Evolutionary conservation across 352 stramenopile species (phyloP).

Genomic region (Phytophthora tubulina): DNA sequence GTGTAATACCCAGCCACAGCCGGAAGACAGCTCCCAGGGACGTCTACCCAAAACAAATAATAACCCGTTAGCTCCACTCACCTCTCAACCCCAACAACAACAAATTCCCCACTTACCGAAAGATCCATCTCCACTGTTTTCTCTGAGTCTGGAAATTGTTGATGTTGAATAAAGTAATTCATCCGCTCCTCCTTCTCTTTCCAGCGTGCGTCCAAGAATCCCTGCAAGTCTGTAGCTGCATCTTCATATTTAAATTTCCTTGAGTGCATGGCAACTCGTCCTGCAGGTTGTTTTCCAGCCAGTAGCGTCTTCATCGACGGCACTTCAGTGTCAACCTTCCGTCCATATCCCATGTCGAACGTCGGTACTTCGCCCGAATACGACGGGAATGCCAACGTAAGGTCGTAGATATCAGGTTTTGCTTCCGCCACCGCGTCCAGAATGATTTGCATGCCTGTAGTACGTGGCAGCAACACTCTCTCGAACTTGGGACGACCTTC

Average conservation of each 20-base stretch:
- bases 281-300: constrained; percentile 57
- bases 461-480: constrained; percentile 92
- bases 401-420: constrained; percentile 94
- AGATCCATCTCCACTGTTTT: constrained; percentile 47
- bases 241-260: constrained; percentile 76
- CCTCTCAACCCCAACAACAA: not conserved
- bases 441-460: constrained; percentile 93
- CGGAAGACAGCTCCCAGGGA: constrained; percentile 72
- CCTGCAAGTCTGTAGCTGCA: constrained; percentile 56
- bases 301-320: constrained; percentile 86
- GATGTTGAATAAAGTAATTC: constrained; percentile 80
- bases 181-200: constrained; percentile 80
- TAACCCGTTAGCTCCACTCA: constrained; percentile 11
- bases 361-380: constrained; percentile 89
- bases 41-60: constrained; percentile 44
- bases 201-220: constrained; percentile 78
- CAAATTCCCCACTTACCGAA: constrained; percentile 40
- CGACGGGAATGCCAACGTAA: constrained; percentile 91
- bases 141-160: constrained; percentile 55
- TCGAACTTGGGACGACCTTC: constrained; percentile 87
- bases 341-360: constrained; percentile 90
- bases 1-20: constrained; percentile 77
- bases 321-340: constrained; percentile 83
- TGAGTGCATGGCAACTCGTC: constrained; percentile 64
- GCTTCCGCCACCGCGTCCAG: constrained; percentile 88